Percentiles rank a stretch among this genome's conserved stretches.
Evolutionary conservation across 805 yeast species (phyloP).

Genomic region (Saccharomycopsis fermentans): DNA sequence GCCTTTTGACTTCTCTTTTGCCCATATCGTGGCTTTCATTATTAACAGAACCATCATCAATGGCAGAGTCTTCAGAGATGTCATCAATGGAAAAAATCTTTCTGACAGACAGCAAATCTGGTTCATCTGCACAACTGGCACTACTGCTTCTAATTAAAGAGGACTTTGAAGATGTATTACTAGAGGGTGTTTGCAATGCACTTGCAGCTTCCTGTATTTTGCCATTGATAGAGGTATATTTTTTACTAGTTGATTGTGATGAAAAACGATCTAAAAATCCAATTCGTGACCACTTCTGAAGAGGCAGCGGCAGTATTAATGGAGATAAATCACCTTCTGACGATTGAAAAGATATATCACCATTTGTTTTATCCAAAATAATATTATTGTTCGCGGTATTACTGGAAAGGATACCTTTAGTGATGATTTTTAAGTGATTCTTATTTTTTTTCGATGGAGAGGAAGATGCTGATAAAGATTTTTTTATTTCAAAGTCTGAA

Average conservation of each 20-base stretch:
- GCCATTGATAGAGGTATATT: not conserved
- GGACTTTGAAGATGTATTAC: not conserved
- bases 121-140: not conserved
- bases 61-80: not conserved
- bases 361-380: not conserved
- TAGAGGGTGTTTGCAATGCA: not conserved
- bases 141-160: not conserved
- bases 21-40: not conserved
- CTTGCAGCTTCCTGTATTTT: not conserved
- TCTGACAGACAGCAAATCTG: not conserved
- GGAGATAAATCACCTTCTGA: not conserved
- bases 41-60: not conserved
- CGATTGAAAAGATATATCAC: not conserved
- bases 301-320: not conserved
- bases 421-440: not conserved
- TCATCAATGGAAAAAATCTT: not conserved
- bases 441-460: not conserved
- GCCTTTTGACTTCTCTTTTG: not conserved
- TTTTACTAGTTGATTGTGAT: not conserved
- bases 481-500: not conserved
- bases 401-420: not conserved
- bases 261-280: not conserved
- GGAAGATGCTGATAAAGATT: not conserved
- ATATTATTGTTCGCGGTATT: not conserved
- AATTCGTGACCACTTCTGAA: not conserved